A percentile compares a stretch with the other conserved stretches of the same genome.
Evolutionary conservation across 768 basidiomycete species (phyloP).

Genomic region (Amanita jacksonii): DNA sequence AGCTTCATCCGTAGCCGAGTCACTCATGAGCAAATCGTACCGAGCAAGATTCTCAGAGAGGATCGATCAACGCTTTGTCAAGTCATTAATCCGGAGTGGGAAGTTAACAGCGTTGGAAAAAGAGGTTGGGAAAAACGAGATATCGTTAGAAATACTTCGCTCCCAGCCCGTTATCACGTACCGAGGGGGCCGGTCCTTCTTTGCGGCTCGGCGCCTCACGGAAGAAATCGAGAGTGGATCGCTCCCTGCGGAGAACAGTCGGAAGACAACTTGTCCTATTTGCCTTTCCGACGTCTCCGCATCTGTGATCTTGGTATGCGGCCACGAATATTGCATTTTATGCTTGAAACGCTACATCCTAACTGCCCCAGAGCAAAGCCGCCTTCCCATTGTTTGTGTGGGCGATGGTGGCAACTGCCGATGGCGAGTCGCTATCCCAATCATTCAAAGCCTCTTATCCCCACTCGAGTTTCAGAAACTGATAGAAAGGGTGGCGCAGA

Average conservation of each 20-base stretch:
- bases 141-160: conserved; percentile 1
- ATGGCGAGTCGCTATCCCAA: conserved; percentile 39
- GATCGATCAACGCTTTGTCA: background rate
- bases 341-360: conserved; percentile 40
- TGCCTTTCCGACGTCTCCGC: conserved; percentile 37
- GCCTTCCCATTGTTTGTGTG: conserved; percentile 57
- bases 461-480: conserved; percentile 41
- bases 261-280: conserved; percentile 34
- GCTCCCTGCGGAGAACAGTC: background rate
- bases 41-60: background rate
- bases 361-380: conserved; percentile 29
- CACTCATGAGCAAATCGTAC: background rate
- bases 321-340: conserved; percentile 39
- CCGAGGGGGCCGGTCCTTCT: background rate
- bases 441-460: conserved; percentile 42
- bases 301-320: conserved; percentile 35
- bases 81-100: background rate
- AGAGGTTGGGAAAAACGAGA: background rate
- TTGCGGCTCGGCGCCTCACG: background rate
- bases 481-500: conserved; percentile 43
- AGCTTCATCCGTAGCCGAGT: background rate
- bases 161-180: conserved; percentile 1
- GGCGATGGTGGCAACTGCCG: conserved; percentile 49
- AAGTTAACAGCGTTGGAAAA: background rate
- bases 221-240: background rate